phyloP scores from a whole-genome alignment of 1,139 yeast genomes.

The Debaryomycetaceae sp. region DNA sequence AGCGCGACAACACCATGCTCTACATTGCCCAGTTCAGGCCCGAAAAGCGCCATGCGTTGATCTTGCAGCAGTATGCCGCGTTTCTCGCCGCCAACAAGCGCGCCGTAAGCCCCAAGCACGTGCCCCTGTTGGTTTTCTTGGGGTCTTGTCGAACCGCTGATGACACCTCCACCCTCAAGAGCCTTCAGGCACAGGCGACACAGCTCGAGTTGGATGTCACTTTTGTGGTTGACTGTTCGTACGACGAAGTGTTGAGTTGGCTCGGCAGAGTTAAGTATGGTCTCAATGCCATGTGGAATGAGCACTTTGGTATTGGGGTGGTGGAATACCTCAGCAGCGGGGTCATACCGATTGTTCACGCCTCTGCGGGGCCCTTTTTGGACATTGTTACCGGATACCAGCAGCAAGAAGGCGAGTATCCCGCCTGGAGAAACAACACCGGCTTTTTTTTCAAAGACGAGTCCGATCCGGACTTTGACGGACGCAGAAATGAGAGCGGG shows the following conservation, averaged over 20 bases:
- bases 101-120: conserved; percentile 15
- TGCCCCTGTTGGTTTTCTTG: conserved; percentile 61
- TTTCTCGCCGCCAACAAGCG: conserved; percentile 32
- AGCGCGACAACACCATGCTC: conserved; percentile 55
- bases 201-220: conserved; percentile 49
- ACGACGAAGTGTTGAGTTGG: conserved; percentile 52
- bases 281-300: conserved; percentile 98
- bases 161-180: conserved; percentile 59
- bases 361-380: conserved; percentile 84
- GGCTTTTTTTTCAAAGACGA: conserved; percentile 69
- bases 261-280: conserved; percentile 69
- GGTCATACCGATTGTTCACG: conserved; percentile 83
- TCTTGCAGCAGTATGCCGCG: conserved; percentile 57
- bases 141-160: conserved; percentile 77
- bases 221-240: conserved; percentile 74
- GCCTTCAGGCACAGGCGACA: conserved; percentile 42
- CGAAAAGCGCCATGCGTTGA: conserved; percentile 81
- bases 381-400: conserved; percentile 59
- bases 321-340: conserved; percentile 92
- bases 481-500: conserved; percentile 11
- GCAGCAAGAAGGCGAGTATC: conserved; percentile 12
- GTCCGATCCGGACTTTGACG: conserved; percentile 56
- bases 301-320: conserved; percentile 96
- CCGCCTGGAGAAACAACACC: conserved; percentile 39
- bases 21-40: conserved; percentile 94